phyloP scores from a whole-genome alignment of 768 basidiomycete genomes.

The Plicaturopsis crispa region DNA sequence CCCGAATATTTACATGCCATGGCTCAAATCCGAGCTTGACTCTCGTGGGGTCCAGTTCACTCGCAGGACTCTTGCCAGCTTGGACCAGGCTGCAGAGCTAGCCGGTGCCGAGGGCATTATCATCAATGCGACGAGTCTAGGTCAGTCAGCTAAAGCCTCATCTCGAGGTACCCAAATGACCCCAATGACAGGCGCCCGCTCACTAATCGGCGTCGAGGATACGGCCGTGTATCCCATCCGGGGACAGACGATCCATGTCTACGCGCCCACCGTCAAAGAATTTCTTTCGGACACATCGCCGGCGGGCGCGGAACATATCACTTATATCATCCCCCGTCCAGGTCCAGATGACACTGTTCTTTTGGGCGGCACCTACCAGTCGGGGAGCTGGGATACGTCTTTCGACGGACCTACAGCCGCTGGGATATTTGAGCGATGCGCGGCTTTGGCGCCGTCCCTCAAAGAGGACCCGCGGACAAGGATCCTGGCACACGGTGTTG shows the following conservation, averaged over 20 bases:
- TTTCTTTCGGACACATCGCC: too few species aligned
- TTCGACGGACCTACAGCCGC: constrained; percentile 30
- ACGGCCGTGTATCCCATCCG: constrained; percentile 65
- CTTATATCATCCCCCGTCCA: constrained; percentile 61
- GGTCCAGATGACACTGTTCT: constrained; percentile 35
- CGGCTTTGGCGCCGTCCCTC: constrained; percentile 28
- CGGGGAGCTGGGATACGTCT: constrained; percentile 43
- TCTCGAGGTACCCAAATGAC: constrained; percentile 1
- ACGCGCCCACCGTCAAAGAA: constrained; percentile 55
- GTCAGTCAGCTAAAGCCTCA: constrained; percentile 19
- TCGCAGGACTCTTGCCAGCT: constrained; percentile 29
- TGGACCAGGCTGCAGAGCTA: constrained; percentile 38
- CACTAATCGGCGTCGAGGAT: constrained; percentile 80
- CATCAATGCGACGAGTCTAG: constrained; percentile 51
- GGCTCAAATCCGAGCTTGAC: constrained; percentile 34
- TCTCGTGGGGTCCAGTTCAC: constrained; percentile 35
- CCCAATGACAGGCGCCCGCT: constrained; percentile 44
- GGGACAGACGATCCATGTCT: constrained; percentile 76
- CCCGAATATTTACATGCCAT: constrained; percentile 41
- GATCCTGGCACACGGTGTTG: constrained; percentile 48
- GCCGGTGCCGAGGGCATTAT: constrained; percentile 31
- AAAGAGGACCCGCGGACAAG: constrained; percentile 25
- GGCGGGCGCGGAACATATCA: constrained; percentile 17
- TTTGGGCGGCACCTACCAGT: constrained; percentile 50
- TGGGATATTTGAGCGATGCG: constrained; percentile 40